A percentile compares a stretch with the other conserved stretches of the same genome.
Conservation (phyloP, 2,329 filamentous ascomycete species). For the Fusarium subtropicale region DNA sequence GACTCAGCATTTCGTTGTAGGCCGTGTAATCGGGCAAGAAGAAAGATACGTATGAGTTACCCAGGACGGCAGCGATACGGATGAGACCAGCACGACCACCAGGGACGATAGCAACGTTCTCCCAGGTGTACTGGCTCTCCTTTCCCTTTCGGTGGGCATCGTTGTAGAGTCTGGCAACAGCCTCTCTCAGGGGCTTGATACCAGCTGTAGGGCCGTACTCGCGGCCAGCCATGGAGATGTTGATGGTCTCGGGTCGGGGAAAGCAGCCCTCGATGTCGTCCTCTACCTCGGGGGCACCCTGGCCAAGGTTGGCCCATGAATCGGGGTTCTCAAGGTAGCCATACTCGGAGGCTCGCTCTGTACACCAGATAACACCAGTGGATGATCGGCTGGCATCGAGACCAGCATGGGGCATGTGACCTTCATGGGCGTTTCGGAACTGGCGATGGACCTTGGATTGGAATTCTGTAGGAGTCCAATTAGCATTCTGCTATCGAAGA, state of each 20-base stretch:
- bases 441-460: conserved; percentile 87
- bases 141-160: conserved; percentile 90
- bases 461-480: conserved; percentile 67
- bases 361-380: conserved; percentile 95
- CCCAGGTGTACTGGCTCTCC: conserved; percentile 91
- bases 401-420: conserved; percentile 89
- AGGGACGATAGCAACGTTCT: conserved; percentile 97
- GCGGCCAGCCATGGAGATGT: conserved; percentile 80
- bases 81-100: conserved; percentile 93
- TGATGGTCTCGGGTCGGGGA: conserved; percentile 79
- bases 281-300: conserved; percentile 93
- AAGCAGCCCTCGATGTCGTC: conserved; percentile 93
- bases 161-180: conserved; percentile 93
- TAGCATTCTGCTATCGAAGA: not conserved
- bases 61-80: conserved; percentile 91
- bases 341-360: conserved; percentile 87
- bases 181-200: conserved; percentile 89
- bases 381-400: conserved; percentile 89
- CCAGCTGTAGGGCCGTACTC: conserved; percentile 96
- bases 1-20: conserved; percentile 95
- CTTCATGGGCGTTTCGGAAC: conserved; percentile 90
- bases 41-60: conserved; percentile 92
- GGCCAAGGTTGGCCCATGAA: conserved; percentile 91
- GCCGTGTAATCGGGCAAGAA: conserved; percentile 96
- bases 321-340: conserved; percentile 86